Conservation (phyloP, 352 stramenopile species). For the Pythium utonaiense region DNA sequence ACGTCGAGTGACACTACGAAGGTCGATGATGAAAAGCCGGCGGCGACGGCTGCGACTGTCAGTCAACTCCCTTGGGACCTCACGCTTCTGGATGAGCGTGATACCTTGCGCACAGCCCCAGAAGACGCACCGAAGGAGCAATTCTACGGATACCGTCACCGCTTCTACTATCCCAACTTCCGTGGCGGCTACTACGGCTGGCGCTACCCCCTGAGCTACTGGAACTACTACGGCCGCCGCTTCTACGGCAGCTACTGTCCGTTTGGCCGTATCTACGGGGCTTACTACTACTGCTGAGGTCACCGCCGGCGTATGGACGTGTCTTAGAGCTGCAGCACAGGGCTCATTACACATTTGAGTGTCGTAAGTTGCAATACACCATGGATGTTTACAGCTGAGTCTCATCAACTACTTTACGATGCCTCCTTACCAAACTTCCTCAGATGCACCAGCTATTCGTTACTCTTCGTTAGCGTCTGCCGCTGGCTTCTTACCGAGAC, state of each 20-base stretch:
- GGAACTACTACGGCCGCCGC: conserved; percentile 33
- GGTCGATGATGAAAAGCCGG: not conserved
- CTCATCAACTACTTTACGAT: too few species aligned
- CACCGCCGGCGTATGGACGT: too few species aligned
- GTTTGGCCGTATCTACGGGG: conserved; percentile 29
- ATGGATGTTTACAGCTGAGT: not conserved
- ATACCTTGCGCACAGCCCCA: conserved; percentile 8
- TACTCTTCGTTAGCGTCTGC: not conserved
- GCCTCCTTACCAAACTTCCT: too few species aligned
- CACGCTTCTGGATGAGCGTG: conserved; percentile 18
- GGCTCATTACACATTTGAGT: not conserved
- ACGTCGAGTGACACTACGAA: conserved; percentile 15
- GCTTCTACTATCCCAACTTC: conserved; percentile 32
- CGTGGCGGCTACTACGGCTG: conserved; percentile 34
- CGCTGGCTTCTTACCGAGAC: conserved; percentile 9
- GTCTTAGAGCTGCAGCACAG: too few species aligned
- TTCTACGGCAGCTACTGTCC: conserved; percentile 30
- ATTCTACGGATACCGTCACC: conserved; percentile 23
- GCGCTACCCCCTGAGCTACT: conserved; percentile 39
- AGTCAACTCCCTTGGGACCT: not conserved
- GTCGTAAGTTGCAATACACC: not conserved
- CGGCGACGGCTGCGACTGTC: not conserved
- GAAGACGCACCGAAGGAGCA: conserved; percentile 11
- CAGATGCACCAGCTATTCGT: not conserved
- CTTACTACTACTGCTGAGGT: conserved; percentile 41